Base-by-base conservation (phyloP, 2,329 filamentous ascomycete species). In the Furcasterigmium sp. region DNA sequence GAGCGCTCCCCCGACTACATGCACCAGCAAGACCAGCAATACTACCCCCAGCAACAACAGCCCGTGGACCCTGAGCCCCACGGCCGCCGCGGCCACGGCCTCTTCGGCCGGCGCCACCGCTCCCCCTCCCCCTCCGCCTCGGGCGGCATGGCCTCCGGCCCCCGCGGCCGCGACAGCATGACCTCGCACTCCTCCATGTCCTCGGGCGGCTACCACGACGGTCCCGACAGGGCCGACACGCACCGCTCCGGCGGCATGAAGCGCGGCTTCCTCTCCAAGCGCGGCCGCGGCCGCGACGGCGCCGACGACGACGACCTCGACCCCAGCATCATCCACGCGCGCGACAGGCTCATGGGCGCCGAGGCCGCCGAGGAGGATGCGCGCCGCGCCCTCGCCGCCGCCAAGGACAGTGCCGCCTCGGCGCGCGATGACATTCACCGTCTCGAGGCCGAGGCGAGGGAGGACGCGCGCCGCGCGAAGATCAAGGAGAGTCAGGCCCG, bases 401-500 rank as follows among this genome's bases (percentile, higher is more conserved):
- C 82, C 0, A 69, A 76, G 42, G 54, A 69, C 43, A 75, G 76
- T 2, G 83, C 85, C 1, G 70, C 73, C 20, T 78, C 84, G 50
- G 83, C 84, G 0, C 68, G 76, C 25, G 80, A 81, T 37, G 74
- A 85, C 48, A 78, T 85, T 3, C 77, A 73, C 63, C 62, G 69
- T 13, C 62, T 87, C 4, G 83, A 86, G 67, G 59, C 71, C 41
- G 84, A 87, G 64, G 82, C 82, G 2, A 72, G 71, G 52, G 80
- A 84, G 61, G 80, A 84, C 56, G 77, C 82, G 2, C 67, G 81
- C 18, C 61, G 75, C 34, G 82, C 82, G 2, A 83, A 80, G 72
- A 76, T 85, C 41, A 86, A 87, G 74, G 74, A 83, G 62, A 69
- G 72, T 41, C 78, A 85, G 55, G 83, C 82, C 1, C 73, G 69